Percentiles rank a stretch among this genome's conserved stretches.
Conservation (phyloP, 1,284 basidiomycete species). For the Puccinia triticina region DNA sequence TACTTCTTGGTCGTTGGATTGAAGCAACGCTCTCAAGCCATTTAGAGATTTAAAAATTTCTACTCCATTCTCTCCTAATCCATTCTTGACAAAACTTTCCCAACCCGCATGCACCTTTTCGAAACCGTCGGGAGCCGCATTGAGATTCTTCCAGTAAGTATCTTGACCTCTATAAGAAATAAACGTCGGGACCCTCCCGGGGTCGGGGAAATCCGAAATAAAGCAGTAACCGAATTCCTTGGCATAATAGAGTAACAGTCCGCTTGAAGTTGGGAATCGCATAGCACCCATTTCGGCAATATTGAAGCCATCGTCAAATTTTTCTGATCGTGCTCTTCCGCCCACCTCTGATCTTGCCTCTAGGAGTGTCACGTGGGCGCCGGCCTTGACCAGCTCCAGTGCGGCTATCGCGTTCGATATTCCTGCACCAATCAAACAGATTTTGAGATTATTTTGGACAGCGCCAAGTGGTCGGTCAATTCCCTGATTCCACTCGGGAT, state of each 20-base stretch:
- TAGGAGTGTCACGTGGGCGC: slow-evolving; percentile 9
- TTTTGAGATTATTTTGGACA: neutral
- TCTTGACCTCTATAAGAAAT: slow-evolving; percentile 15
- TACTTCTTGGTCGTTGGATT: slow-evolving; percentile 5
- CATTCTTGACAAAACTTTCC: slow-evolving; percentile 10
- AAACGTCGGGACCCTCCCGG: slow-evolving; percentile 1
- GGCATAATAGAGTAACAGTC: slow-evolving; percentile 13
- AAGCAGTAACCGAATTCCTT: slow-evolving; percentile 27
- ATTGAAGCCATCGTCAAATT: slow-evolving; percentile 3
- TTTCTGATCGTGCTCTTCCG: slow-evolving; percentile 12
- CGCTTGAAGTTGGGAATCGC: slow-evolving; percentile 24
- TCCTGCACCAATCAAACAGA: slow-evolving; percentile 27
- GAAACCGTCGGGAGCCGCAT: neutral
- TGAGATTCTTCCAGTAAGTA: slow-evolving; percentile 10
- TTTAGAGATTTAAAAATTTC: slow-evolving; percentile 7
- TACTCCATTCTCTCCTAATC: neutral
- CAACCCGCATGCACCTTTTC: slow-evolving; percentile 25
- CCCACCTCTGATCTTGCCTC: slow-evolving; percentile 18
- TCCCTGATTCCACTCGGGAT: slow-evolving; percentile 20
- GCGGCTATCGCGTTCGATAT: slow-evolving; percentile 16
- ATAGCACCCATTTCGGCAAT: slow-evolving; percentile 25
- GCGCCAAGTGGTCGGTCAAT: slow-evolving; percentile 2
- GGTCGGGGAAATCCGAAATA: slow-evolving; percentile 8
- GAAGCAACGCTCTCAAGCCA: neutral
- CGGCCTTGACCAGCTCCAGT: slow-evolving; percentile 23